Evolutionary conservation across 176 grass and related monocot species (phyloP).

Genomic region (Avena eriantha): DNA sequence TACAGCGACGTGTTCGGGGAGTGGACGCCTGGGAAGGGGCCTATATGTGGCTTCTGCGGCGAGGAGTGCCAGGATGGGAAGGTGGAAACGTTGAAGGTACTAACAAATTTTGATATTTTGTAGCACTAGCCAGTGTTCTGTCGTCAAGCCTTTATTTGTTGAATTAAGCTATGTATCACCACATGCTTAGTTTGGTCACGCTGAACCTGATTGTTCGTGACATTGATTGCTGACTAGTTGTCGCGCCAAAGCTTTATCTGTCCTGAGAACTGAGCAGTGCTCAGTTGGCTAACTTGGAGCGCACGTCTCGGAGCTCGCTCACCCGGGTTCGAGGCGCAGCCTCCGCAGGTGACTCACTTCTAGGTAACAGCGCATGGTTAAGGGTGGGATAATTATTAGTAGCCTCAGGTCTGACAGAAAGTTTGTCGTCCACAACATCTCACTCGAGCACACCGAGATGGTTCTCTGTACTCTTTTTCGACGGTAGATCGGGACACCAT

Average conservation of each 20-base stretch:
- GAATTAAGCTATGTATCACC: background rate
- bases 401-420: background rate
- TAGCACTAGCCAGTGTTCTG: background rate
- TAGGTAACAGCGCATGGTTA: too few relatives aligned
- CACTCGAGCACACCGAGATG: background rate
- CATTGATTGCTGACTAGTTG: background rate
- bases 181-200: background rate
- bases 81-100: constrained; percentile 63
- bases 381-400: background rate
- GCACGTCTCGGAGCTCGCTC: too few relatives aligned
- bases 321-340: too few relatives aligned
- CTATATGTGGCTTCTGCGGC: constrained; percentile 57
- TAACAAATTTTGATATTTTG: background rate
- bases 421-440: background rate
- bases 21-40: constrained; percentile 56
- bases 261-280: too few relatives aligned
- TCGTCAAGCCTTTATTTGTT: background rate
- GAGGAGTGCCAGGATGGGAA: constrained; percentile 39
- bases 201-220: background rate
- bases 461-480: background rate
- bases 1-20: constrained; percentile 84
- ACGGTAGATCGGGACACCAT: background rate
- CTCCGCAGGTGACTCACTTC: too few relatives aligned
- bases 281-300: too few relatives aligned
- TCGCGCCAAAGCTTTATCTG: background rate